A percentile compares a stretch with the other conserved stretches of the same genome.
Evolutionary conservation across 257 asterid species (phyloP).

Genomic region (Osmanthus fragrans): DNA sequence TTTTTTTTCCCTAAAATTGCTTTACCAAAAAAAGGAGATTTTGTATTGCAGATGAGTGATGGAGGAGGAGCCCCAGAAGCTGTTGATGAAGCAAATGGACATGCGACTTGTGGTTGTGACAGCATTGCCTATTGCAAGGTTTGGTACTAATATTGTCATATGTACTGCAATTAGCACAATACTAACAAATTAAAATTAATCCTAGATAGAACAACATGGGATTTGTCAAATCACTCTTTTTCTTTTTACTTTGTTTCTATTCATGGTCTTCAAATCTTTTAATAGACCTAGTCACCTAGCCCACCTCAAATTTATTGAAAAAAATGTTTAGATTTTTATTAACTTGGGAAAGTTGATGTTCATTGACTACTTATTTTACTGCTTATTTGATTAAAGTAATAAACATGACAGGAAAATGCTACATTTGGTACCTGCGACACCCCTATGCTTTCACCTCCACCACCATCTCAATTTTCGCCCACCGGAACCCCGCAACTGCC

Average conservation of each 20-base stretch:
- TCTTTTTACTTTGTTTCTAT: no score
- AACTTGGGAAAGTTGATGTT: not conserved
- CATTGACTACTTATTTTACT: not conserved
- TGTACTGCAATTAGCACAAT: no score
- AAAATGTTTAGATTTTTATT: no score
- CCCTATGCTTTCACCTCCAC: slow-evolving; percentile 79
- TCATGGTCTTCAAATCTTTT: no score
- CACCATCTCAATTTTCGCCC: slow-evolving; percentile 59
- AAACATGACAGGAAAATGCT: slow-evolving; percentile 40
- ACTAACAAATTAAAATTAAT: no score
- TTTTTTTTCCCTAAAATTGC: no score
- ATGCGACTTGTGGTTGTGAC: slow-evolving; percentile 74
- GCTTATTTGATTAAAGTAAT: not conserved
- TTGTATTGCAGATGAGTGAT: slow-evolving; percentile 62
- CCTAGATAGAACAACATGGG: no score
- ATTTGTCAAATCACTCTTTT: no score
- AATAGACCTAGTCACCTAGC: no score
- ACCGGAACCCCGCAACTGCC: slow-evolving; percentile 17
- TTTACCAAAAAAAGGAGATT: no score
- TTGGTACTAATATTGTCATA: slow-evolving; percentile 7
- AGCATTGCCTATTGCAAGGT: slow-evolving; percentile 88
- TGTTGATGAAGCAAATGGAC: slow-evolving; percentile 87
- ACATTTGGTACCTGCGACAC: slow-evolving; percentile 63
- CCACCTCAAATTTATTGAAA: no score
- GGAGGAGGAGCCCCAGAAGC: slow-evolving; percentile 95